Conservation (phyloP, 208 protist species). For the Trypanosoma theileri region DNA sequence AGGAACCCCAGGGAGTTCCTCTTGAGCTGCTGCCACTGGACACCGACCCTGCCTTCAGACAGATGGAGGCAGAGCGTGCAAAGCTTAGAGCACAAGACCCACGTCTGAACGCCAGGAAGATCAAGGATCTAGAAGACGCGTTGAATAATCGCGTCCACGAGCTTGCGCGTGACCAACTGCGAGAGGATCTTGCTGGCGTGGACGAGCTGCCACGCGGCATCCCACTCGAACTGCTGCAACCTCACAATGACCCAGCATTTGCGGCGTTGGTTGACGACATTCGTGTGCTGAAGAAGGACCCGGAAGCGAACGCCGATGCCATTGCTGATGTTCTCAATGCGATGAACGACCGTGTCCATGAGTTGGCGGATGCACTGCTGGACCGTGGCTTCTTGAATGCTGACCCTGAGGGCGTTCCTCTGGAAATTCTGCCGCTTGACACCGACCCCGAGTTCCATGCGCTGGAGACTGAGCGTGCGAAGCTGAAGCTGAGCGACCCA, state of each 20-base stretch:
- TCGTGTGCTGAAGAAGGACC: constrained; percentile 56
- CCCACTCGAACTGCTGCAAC: constrained; percentile 56
- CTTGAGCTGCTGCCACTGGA: constrained; percentile 57
- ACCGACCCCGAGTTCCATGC: constrained; percentile 58
- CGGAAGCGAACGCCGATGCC: constrained; percentile 37
- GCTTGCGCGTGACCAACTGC: constrained; percentile 41
- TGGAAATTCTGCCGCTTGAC: constrained; percentile 58
- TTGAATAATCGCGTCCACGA: constrained; percentile 37
- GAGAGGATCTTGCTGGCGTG: constrained; percentile 56
- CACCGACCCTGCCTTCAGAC: constrained; percentile 40
- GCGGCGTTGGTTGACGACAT: constrained; percentile 59
- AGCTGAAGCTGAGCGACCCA: constrained; percentile 67
- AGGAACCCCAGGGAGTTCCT: constrained; percentile 64
- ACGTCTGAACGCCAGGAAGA: constrained; percentile 46
- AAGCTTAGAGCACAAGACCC: constrained; percentile 64
- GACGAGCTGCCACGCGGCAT: constrained; percentile 55
- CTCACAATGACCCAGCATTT: constrained; percentile 52
- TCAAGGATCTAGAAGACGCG: constrained; percentile 53
- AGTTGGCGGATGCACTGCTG: constrained; percentile 51
- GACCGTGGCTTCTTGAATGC: constrained; percentile 59
- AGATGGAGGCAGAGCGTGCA: constrained; percentile 50
- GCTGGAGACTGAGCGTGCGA: constrained; percentile 65
- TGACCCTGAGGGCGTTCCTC: constrained; percentile 54
- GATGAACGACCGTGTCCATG: constrained; percentile 52
- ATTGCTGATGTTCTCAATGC: constrained; percentile 45